Evolutionary conservation across 2,329 filamentous ascomycete genomes (phyloP), one percentile per base, ranked within the genome.

Genomic region (Pyricularia pennisetigena): DNA sequence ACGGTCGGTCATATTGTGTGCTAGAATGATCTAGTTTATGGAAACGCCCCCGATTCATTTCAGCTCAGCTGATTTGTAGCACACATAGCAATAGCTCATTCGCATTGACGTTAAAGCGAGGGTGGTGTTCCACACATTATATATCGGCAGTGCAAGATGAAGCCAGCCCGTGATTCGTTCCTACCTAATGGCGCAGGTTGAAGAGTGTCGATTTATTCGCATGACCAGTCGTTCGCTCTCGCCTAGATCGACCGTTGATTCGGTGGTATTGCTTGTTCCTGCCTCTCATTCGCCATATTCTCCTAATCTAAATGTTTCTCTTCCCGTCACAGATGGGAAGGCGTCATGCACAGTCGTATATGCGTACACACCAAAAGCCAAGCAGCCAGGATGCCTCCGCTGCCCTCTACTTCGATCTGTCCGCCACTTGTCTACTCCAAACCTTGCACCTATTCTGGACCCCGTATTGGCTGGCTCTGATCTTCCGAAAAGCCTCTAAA

Each of bases 1-100:
- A 16, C 49, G 61, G 41, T 32, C 67, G 67, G 67, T 68, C 67
- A 68, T 68, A 65, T 68, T 68, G 67, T 23, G 67, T 68, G 67
- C 67, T 28, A 68, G 67, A 68, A 12, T 30, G 61, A 64, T n/a
- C 9, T 35, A 66, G 10, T 14, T 49, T 14, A 26, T 41, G 66
- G 66, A 66, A 66, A 66, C 41, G 24, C 64, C 64, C 16, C 35
- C 12, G 30, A 30, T 12, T 35, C 64, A 26, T 30, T 24, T 54
- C 64, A 54, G 64, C 14, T 28, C 64, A 54, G 57, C 57, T 61
- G 57, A 61, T 61, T n/a, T 61, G 57, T 28, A 26, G 57, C 57
- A 61, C 57, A 61, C 57, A 24, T 61, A 28, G 57, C n/a, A 61
- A n/a, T n/a, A n/a, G 24, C 23, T 26, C 8, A 54, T 61, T 59